Percentiles rank a stretch among this genome's conserved stretches.
These are phyloP conservation scores for Cercospora nicotianae DNA, from an alignment of 2,329 filamentous ascomycete genomes.

Conservation along the genomic window DNA sequence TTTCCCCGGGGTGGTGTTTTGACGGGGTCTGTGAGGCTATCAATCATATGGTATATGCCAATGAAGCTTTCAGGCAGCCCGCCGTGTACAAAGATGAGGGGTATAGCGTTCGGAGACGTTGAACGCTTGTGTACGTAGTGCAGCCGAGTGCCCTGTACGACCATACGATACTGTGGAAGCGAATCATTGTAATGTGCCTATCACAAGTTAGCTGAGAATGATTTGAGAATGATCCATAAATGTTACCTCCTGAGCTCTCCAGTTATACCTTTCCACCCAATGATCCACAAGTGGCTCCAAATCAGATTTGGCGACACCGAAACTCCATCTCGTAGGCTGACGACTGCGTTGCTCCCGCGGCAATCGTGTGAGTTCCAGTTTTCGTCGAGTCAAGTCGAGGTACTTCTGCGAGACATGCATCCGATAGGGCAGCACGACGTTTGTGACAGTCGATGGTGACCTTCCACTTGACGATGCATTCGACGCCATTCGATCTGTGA, in stretches of 20 bases:
- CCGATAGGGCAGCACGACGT: slow-evolving; percentile 30
- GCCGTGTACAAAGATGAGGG: slow-evolving; percentile 63
- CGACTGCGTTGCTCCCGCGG: slow-evolving; percentile 55
- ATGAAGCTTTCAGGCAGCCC: slow-evolving; percentile 64
- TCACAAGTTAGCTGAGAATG: neutral
- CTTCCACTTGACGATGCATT: slow-evolving; percentile 18
- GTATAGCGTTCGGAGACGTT: slow-evolving; percentile 55
- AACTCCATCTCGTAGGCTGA: slow-evolving; percentile 38
- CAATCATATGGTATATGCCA: slow-evolving; percentile 58
- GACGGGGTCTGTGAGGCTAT: slow-evolving; percentile 56
- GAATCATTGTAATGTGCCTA: slow-evolving; percentile 54
- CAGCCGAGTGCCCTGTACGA: slow-evolving; percentile 52
- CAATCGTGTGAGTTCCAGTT: slow-evolving; percentile 65
- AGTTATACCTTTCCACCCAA: slow-evolving; percentile 67
- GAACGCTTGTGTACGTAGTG: slow-evolving; percentile 67
- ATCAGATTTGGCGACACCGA: slow-evolving; percentile 58
- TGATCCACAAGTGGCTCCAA: slow-evolving; percentile 60
- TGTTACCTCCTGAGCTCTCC: slow-evolving; percentile 57
- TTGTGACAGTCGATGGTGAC: slow-evolving; percentile 15
- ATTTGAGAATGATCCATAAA: neutral
- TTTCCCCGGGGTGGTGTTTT: slow-evolving; percentile 38
- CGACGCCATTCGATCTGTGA: slow-evolving; percentile 19
- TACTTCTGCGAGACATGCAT: slow-evolving; percentile 62
- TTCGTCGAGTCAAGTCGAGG: slow-evolving; percentile 65
- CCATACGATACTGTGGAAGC: slow-evolving; percentile 65